Evolutionary conservation across 805 yeast genomes (phyloP), one percentile per base, ranked within the genome.

Genomic region (Metschnikowia lochheadii): DNA sequence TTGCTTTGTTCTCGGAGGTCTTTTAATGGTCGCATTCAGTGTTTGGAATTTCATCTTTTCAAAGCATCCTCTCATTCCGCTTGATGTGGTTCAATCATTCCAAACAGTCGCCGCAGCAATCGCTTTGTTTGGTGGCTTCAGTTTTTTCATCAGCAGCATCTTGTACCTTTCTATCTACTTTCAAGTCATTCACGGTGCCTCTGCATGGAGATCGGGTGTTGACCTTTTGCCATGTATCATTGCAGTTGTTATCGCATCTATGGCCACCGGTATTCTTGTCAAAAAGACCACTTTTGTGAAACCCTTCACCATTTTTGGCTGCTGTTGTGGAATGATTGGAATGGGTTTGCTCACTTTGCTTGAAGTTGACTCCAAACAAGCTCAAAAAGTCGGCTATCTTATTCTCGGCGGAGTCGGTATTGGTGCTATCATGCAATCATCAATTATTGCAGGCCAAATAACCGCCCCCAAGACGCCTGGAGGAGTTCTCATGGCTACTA

Each of bases 401-500:
- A 74, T 80, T 26, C 56, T 77, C 6, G 59, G 67, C 7, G 86
- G 86, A 23, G 64, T 74, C 5, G 69, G 78, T 0, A 61, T 73
- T 40, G 87, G 86, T 2, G 32, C 77, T 14, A 67, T 64, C 48
- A 64, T 79, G 60, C 84, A 80, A 59, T 65, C 80, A 1, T 56
- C 71, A 14, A 64, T 78, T 43, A 58, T 78, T 32, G 61, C 75
- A 1, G 69, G 78, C 1, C 83, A 80, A 56, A 61, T 80, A 7
- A 64, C 70, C 20, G 80, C 81, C 10, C 83, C 85, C 33, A 76
- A 79, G 52, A 61, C 68, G 1, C 72, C 78, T 6, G 84, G 84
- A 14, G 72, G 77, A 3, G 68, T 71, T 6, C 77, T 81, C 43
- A 60, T 79, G 62, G 69, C 79, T 2, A 78, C 83, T 5, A 63